These are phyloP conservation scores for Mycosphaerella sp. DNA, from an alignment of 2,329 filamentous ascomycete genomes.

Conservation along the genomic window DNA sequence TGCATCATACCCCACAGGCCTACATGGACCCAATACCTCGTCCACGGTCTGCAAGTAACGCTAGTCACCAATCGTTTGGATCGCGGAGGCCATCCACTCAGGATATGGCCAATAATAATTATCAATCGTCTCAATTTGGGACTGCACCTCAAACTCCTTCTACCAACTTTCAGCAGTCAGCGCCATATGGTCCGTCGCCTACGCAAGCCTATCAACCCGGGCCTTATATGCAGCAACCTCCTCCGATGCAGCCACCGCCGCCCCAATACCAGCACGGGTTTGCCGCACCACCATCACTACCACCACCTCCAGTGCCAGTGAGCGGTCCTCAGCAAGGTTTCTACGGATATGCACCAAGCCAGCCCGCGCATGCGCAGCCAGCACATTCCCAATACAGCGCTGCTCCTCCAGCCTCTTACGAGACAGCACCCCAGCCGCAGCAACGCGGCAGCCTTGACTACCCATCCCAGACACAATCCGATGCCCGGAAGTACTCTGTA, in stretches of 20 bases:
- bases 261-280: slow-evolving; percentile 27
- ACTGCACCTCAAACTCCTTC: slow-evolving; percentile 37
- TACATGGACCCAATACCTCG: slow-evolving; percentile 31
- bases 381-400: slow-evolving; percentile 37
- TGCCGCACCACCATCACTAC: slow-evolving; percentile 22
- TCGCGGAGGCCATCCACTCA: slow-evolving; percentile 42
- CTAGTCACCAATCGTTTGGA: slow-evolving; percentile 31
- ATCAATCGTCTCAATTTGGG: slow-evolving; percentile 38
- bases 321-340: slow-evolving; percentile 34
- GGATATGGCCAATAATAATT: slow-evolving; percentile 40
- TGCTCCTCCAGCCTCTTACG: slow-evolving; percentile 23
- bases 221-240: slow-evolving; percentile 28
- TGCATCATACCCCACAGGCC: slow-evolving; percentile 30
- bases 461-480: slow-evolving; percentile 28
- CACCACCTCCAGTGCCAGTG: slow-evolving; percentile 23
- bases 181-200: slow-evolving; percentile 33
- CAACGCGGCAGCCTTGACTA: slow-evolving; percentile 40
- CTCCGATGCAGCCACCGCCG: slow-evolving; percentile 34
- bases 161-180: slow-evolving; percentile 34
- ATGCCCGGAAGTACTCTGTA: slow-evolving; percentile 40
- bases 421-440: slow-evolving; percentile 22
- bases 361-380: slow-evolving; percentile 34
- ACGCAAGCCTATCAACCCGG: slow-evolving; percentile 25
- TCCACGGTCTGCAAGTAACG: slow-evolving; percentile 38
- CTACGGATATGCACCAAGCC: slow-evolving; percentile 36